A percentile compares a stretch with the other conserved stretches of the same genome.
phyloP scores from a whole-genome alignment of 768 basidiomycete species.

The Leccinum barrowsii region DNA sequence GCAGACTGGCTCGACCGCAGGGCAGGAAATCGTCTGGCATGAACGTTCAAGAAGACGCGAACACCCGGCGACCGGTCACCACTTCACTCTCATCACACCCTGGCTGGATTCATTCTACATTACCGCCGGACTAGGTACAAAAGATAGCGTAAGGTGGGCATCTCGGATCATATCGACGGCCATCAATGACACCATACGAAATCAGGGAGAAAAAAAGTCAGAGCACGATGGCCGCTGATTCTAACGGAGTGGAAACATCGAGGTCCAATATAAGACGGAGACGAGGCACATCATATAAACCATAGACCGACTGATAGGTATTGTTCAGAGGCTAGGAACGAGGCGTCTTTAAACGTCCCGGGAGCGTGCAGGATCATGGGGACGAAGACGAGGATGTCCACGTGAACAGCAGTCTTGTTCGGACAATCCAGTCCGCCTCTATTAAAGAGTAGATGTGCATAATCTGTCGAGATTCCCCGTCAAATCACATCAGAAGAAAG shows the following conservation, averaged over 20 bases:
- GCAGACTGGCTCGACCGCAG: conserved; percentile 13
- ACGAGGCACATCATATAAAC: background rate
- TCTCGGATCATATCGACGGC: background rate
- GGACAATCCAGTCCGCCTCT: background rate
- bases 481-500: background rate
- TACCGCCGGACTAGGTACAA: conserved; percentile 11
- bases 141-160: conserved; percentile 1
- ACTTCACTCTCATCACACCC: background rate
- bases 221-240: background rate
- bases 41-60: background rate
- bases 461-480: conserved; percentile 7
- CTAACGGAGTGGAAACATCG: background rate
- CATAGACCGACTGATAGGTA: background rate
- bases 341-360: background rate
- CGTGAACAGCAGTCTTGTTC: background rate
- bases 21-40: conserved; percentile 10
- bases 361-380: background rate
- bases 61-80: background rate
- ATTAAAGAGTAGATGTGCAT: background rate
- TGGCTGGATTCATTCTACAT: conserved; percentile 1
- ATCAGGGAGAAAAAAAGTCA: background rate
- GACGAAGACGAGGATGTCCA: background rate
- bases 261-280: background rate
- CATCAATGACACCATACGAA: background rate
- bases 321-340: background rate